These are phyloP conservation scores for Nakaseomyces glabratus DNA, from an alignment of 1,139 yeast species.

Conservation along the genomic window DNA sequence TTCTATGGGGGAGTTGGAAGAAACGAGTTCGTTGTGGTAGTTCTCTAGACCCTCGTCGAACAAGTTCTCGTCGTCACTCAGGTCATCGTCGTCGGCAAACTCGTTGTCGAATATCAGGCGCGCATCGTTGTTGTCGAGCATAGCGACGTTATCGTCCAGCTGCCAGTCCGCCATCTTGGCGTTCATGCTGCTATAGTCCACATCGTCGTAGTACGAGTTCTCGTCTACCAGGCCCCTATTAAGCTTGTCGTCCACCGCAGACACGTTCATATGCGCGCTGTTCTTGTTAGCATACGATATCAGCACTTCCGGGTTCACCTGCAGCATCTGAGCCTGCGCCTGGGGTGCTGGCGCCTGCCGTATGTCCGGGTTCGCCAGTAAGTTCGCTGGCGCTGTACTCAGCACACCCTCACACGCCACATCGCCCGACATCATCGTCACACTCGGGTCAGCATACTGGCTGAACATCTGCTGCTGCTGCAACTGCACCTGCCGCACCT, in stretches of 20 bases:
- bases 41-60: slow-evolving; percentile 25
- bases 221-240: slow-evolving; percentile 5
- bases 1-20: neutral
- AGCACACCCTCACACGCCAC: neutral
- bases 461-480: slow-evolving; percentile 26
- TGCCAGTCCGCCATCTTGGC: slow-evolving; percentile 23
- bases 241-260: no score
- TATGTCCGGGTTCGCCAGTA: neutral
- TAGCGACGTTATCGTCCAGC: slow-evolving; percentile 29
- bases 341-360: no score
- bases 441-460: slow-evolving; percentile 34
- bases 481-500: neutral
- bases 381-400: slow-evolving; percentile 6
- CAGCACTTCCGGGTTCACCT: no score
- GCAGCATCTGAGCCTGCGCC: no score
- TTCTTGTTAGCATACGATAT: no score
- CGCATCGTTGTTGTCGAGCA: slow-evolving; percentile 26
- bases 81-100: slow-evolving; percentile 26
- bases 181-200: slow-evolving; percentile 3
- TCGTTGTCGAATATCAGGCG: slow-evolving; percentile 42
- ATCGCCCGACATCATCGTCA: slow-evolving; percentile 1
- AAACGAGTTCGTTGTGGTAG: slow-evolving; percentile 1
- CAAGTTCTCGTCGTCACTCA: slow-evolving; percentile 29
- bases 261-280: no score
- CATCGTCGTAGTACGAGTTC: slow-evolving; percentile 7